Base-by-base conservation (phyloP, 257 asterid genomes). In the Haberlea rhodopensis region DNA sequence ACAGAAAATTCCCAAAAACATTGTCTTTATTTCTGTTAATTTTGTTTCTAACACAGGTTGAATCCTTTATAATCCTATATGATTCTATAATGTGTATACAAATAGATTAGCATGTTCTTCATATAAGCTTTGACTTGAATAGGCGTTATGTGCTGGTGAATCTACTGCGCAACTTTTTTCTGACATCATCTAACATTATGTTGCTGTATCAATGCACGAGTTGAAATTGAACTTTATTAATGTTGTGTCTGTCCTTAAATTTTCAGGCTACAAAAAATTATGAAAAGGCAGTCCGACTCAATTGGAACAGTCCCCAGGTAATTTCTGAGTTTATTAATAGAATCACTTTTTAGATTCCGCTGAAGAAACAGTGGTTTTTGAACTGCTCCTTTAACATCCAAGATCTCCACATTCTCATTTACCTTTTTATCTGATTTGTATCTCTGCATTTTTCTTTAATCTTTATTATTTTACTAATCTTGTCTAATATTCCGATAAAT, bases 241-340 rank as follows among this genome's bases (percentile, higher is more conserved):
- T n/a, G n/a, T n/a, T n/a, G n/a, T n/a, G n/a, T n/a, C n/a, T n/a
- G n/a, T n/a, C n/a, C 19, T 43, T 43, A 5, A 43, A 4, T 37
- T 43, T 43, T 43, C 90, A 94, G 99, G 97, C 99, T 43, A 85
- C 97, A 62, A 86, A 80, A 70, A 88, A 94, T 55, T 94, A 94
- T 62, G 97, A 90, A 68, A 94, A 86, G 77, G 97, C 99, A 51
- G 96, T 94, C 57, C 90, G 90, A 72, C 99, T 94, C 74, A 90
- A 88, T 65, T 94, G 99, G 99, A 94, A 94, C 81, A 94, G 97
- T 79, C 97, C 97, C 63, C 99, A 90, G 97, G 99, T 94, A 82
- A 78, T 25, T 76, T 40, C 51, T 63, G 16, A 34, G 65, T 67
- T 31, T 60, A 53, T 58, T 56, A 48, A 63, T 62, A 40, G 53